Evolutionary conservation across 1,284 basidiomycete genomes (phyloP), one percentile per base, ranked within the genome.

Genomic region (Meripilus lineatus): DNA sequence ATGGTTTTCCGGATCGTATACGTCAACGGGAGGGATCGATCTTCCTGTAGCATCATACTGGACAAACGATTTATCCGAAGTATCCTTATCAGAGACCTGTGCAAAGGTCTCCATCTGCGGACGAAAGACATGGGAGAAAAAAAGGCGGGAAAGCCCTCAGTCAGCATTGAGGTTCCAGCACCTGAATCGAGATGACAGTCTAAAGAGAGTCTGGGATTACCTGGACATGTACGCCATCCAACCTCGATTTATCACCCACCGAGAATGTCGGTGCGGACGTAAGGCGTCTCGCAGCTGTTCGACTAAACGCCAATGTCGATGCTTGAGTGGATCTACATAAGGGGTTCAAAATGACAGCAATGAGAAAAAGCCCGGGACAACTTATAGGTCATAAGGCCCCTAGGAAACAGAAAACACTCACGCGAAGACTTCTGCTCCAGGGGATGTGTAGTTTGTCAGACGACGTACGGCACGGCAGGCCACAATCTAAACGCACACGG

Each of bases 381-480:
- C n/a, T n/a, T n/a, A n/a, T n/a, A 10, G 28, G 28, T 30, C 34
- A 35, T 13, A 35, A 10, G 18, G 10, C 10, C 10, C 17, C 10
- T 13, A 35, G 34, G 18, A 11, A 8, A 17, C 10, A 18, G 18
- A 5, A 45, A 50, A 40, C 44, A 66, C 79, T 23, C 61, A 83
- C 78, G 23, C 11, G 22, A 75, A 81, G 44, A 78, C 61, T 52
- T 81, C 80, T 0, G 75, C 63, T 4, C 71, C 73, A 24, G 62
- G 53, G 18, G 62, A 62, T 8, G 72, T 71, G 60, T 75, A 86
- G 52, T 79, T 81, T 44, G 73, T 75, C 38, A 87, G 60, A 36
- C 84, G 73, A 36, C 84, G 78, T 26, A 86, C 84, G 5, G 74
- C 79, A 40, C 84, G 75, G 55, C 76, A 81, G 0, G 83, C 83